Conservation (phyloP, 2,329 filamentous ascomycete genomes). For the Aspergillus arachidicola region DNA sequence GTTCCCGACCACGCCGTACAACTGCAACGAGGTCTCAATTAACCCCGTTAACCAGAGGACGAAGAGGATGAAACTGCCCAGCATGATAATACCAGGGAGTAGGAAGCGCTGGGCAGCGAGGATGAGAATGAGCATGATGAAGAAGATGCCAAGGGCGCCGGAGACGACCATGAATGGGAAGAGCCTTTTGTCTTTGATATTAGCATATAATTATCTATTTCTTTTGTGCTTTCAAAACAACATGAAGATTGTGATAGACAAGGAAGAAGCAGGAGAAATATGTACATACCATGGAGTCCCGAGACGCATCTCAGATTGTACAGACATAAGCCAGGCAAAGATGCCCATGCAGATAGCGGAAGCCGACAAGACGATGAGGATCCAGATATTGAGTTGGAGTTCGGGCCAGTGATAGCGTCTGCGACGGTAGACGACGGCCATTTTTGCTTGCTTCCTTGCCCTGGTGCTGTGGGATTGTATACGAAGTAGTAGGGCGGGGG, state of each 20-base stretch:
- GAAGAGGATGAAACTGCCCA: constrained; percentile 63
- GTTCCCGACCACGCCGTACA: constrained; percentile 59
- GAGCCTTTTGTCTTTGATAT: constrained; percentile 50
- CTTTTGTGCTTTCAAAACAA: background rate
- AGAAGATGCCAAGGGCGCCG: constrained; percentile 58
- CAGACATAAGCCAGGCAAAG: constrained; percentile 61
- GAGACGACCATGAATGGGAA: constrained; percentile 66
- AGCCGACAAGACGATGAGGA: constrained; percentile 62
- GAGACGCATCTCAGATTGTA: constrained; percentile 58
- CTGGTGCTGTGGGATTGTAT: background rate
- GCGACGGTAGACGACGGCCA: constrained; percentile 37
- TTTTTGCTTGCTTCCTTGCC: constrained; percentile 18
- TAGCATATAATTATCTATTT: too few species aligned
- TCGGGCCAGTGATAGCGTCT: constrained; percentile 66
- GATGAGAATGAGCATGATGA: constrained; percentile 61
- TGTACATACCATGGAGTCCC: constrained; percentile 61
- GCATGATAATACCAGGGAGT: constrained; percentile 61
- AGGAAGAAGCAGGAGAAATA: background rate
- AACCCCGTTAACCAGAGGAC: constrained; percentile 64
- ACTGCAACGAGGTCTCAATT: constrained; percentile 65
- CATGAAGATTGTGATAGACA: background rate
- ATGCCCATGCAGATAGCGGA: constrained; percentile 62
- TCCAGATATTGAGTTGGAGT: constrained; percentile 66
- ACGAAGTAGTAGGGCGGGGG: background rate
- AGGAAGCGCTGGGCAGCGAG: constrained; percentile 59